phyloP scores from a whole-genome alignment of 108 stramenopile species.

The Aureococcus anophagefferens region DNA sequence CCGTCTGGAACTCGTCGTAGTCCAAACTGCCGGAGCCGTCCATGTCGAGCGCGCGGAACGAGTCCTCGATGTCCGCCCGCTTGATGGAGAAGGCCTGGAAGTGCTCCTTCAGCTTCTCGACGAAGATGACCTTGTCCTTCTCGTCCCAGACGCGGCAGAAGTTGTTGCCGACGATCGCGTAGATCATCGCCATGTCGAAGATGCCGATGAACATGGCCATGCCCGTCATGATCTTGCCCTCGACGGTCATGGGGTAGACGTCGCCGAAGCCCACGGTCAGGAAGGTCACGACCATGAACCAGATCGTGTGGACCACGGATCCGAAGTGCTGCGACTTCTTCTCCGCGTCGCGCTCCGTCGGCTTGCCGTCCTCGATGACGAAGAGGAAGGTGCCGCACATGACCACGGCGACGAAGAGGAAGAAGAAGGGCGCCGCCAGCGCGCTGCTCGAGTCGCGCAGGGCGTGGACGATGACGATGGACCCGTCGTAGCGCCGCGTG shows the following conservation, averaged over 20 bases:
- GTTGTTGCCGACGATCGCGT: constrained; percentile 8
- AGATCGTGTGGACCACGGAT: background rate
- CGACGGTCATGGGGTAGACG: background rate
- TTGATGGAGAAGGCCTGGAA: no score
- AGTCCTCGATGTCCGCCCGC: no score
- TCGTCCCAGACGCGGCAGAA: constrained; percentile 9
- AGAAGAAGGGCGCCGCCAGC: background rate
- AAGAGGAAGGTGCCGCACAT: constrained; percentile 4
- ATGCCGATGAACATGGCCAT: constrained; percentile 10
- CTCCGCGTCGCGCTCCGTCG: constrained; percentile 1
- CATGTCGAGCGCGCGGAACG: no score
- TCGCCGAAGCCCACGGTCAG: constrained; percentile 12
- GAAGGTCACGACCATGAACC: constrained; percentile 10
- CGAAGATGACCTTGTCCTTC: no score
- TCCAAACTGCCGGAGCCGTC: no score
- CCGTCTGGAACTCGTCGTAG: no score
- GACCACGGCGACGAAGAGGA: constrained; percentile 3
- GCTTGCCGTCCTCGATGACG: background rate
- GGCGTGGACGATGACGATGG: no score
- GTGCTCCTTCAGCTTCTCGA: no score
- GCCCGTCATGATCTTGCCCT: background rate
- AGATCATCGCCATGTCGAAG: constrained; percentile 7
- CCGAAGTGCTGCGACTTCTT: constrained; percentile 1
- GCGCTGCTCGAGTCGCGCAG: background rate
- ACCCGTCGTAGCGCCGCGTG: no score